Percentiles rank a stretch among this genome's conserved stretches.
These are phyloP conservation scores for Artemisia annua DNA, from an alignment of 129 eudicot genomes.

Conservation along the genomic window DNA sequence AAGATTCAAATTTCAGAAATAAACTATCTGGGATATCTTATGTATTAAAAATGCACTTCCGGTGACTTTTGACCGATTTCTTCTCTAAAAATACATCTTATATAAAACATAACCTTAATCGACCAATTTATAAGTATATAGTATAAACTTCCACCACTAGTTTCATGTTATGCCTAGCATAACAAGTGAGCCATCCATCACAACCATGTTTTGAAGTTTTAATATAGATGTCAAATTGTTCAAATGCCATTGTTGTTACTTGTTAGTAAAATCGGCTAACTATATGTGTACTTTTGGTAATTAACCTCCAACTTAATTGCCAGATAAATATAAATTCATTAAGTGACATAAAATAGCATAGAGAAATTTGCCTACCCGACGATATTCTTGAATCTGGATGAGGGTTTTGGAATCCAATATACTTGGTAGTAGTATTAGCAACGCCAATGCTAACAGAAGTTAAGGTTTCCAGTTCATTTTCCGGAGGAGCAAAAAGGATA, in stretches of 20 bases:
- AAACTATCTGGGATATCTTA: too few relatives aligned
- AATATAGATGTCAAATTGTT: background rate
- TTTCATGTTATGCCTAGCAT: too few relatives aligned
- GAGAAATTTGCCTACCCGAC: constrained; percentile 33
- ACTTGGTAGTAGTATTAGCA: constrained; percentile 38
- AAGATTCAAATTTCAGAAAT: too few relatives aligned
- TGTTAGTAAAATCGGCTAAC: constrained; percentile 1
- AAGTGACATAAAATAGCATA: background rate
- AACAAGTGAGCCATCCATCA: too few relatives aligned
- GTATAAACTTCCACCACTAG: too few relatives aligned
- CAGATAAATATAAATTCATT: background rate
- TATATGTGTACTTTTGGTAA: constrained; percentile 6
- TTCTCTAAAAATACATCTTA: too few relatives aligned
- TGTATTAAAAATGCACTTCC: too few relatives aligned
- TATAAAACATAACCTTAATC: too few relatives aligned
- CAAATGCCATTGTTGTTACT: background rate
- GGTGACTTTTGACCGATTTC: background rate
- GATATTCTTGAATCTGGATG: constrained; percentile 34
- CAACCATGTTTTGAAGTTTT: too few relatives aligned
- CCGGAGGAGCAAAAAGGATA: constrained; percentile 56
- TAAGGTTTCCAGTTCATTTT: constrained; percentile 44
- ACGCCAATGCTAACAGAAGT: constrained; percentile 24
- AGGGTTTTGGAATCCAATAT: constrained; percentile 39
- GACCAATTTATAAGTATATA: too few relatives aligned
- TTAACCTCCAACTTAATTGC: background rate